Base-by-base conservation (phyloP, 768 basidiomycete genomes). In the Hericium alpestre region DNA sequence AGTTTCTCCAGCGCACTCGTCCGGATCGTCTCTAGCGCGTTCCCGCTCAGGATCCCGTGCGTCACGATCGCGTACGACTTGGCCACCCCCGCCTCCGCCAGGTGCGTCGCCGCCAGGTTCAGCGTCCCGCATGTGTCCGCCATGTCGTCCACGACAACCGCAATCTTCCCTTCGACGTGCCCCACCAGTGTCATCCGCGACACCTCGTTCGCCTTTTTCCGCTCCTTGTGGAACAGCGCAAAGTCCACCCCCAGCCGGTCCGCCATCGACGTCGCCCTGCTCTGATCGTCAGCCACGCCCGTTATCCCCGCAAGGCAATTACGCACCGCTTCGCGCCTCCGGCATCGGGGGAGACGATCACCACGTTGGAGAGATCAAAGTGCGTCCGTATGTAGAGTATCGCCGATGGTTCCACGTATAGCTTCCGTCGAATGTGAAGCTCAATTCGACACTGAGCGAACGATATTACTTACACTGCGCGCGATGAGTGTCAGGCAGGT, bases 201-300 rank as follows among this genome's bases (percentile, higher is more conserved):
- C 7, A 95, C 91, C 61, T 92, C 87, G 70, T 94, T 95, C 32
- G 91, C 91, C 73, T 91, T 93, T 76, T 94, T 93, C 59, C 95
- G 88, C 77, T 99, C 96, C 69, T 98, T 94, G 82, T 99, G 96
- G 78, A 98, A 98, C 55, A 99, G 76, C 23, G 96, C 96, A 74
- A 99, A 98, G 67, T 98, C 95, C 57, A 98, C 90, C 53, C 93
- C 92, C 58, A 98, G 79, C 50, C 90, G 83, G 70, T 98, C 95
- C 22, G 96, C 95, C 64, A 99, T 90, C 18, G 94, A 94, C 37
- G 95, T 96, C 32, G 94, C 96, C 71, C 95, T 97, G 72, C 3
- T 40, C 6, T 25, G 56, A 39, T 18, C 32, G 15, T 57, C 38
- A 53, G 47, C 54, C 38, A 38, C 50, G 18, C 52, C 38, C 39